phyloP scores from a whole-genome alignment of 257 asterid genomes.

The Fraxinus pennsylvanica region DNA sequence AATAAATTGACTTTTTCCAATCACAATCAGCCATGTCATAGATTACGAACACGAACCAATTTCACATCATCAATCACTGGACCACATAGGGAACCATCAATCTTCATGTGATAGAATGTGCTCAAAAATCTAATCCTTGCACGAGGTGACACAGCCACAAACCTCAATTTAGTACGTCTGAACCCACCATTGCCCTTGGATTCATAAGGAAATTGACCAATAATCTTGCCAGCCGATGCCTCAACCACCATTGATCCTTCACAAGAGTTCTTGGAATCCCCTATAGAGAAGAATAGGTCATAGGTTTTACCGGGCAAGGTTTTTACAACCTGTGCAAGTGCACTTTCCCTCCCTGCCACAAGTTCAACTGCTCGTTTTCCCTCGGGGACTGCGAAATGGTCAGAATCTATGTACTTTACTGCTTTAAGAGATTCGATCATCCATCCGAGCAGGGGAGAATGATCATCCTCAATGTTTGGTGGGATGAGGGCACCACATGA shows the following conservation, averaged over 20 bases:
- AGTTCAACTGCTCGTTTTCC: conserved; percentile 72
- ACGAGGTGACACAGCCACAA: conserved; percentile 39
- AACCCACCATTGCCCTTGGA: conserved; percentile 70
- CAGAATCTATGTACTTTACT: conserved; percentile 75
- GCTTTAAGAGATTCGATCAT: conserved; percentile 78
- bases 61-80: conserved; percentile 79
- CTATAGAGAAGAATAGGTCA: conserved; percentile 50
- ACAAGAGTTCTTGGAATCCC: conserved; percentile 69
- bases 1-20: not conserved
- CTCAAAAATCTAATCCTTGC: conserved; percentile 72
- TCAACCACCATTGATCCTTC: conserved; percentile 77
- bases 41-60: conserved; percentile 42
- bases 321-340: conserved; percentile 49
- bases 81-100: conserved; percentile 81
- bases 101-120: conserved; percentile 63
- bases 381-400: conserved; percentile 61
- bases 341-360: conserved; percentile 79
- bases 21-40: not conserved
- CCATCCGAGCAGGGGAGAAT: conserved; percentile 87
- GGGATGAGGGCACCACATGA: conserved; percentile 70
- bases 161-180: conserved; percentile 49
- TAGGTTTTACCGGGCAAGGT: conserved; percentile 47
- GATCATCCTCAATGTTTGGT: conserved; percentile 72
- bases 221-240: conserved; percentile 47
- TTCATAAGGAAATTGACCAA: conserved; percentile 44